These are phyloP conservation scores for Colletotrichum cordylinicola DNA, from an alignment of 2,329 filamentous ascomycete genomes.

Conservation along the genomic window DNA sequence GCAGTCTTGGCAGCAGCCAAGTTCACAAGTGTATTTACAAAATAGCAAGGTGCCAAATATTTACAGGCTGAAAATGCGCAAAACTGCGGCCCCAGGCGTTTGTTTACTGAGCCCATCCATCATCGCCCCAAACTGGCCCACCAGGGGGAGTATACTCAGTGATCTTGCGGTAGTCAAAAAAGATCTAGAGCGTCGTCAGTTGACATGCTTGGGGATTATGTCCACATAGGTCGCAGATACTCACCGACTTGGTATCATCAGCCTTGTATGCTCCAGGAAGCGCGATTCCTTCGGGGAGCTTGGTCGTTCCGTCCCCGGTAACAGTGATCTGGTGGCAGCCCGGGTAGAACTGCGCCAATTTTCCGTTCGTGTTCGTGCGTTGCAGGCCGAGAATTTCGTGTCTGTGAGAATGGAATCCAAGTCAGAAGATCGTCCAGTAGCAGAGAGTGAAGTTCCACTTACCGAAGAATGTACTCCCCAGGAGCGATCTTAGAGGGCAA, in stretches of 20 bases:
- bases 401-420: neutral
- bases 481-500: slow-evolving; percentile 48
- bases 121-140: slow-evolving; percentile 23
- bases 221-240: neutral
- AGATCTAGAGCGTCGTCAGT: slow-evolving; percentile 23
- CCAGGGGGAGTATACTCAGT: slow-evolving; percentile 30
- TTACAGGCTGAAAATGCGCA: neutral
- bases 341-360: slow-evolving; percentile 58
- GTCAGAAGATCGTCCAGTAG: neutral
- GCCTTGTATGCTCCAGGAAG: slow-evolving; percentile 27
- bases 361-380: slow-evolving; percentile 52
- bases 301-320: slow-evolving; percentile 49
- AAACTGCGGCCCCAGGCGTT: neutral
- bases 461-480: slow-evolving; percentile 52
- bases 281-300: slow-evolving; percentile 28
- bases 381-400: slow-evolving; percentile 64
- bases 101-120: slow-evolving; percentile 21
- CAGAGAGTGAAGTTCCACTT: neutral
- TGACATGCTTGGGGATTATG: neutral
- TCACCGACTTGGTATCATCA: slow-evolving; percentile 24
- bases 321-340: slow-evolving; percentile 63
- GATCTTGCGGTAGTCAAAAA: slow-evolving; percentile 30
- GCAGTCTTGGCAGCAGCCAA: neutral
- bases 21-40: neutral
- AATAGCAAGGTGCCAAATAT: neutral